phyloP scores from a whole-genome alignment of 2,329 filamentous ascomycete species.

The Periconia sp. region DNA sequence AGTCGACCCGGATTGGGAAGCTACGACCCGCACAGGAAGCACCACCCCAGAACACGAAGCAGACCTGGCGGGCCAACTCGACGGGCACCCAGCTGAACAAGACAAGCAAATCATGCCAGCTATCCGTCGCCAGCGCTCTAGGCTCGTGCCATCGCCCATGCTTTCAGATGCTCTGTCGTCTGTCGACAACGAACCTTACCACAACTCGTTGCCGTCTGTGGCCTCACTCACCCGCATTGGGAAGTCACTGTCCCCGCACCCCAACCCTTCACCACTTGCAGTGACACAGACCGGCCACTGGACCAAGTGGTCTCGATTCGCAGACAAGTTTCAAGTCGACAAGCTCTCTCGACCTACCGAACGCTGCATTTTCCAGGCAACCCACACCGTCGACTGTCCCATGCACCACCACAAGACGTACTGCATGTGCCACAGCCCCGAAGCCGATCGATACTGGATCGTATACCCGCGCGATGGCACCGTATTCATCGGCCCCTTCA shows the following conservation, averaged over 20 bases:
- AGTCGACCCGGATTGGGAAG: neutral
- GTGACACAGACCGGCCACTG: slow-evolving; percentile 17
- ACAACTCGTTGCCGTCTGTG: no score
- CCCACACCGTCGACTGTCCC: slow-evolving; percentile 21
- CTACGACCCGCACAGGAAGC: no score
- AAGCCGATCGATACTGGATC: slow-evolving; percentile 20
- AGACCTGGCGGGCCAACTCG: no score
- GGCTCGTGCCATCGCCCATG: no score
- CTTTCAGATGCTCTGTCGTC: no score
- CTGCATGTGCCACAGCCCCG: slow-evolving; percentile 21
- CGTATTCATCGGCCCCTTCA: slow-evolving; percentile 21
- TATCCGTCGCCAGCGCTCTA: no score
- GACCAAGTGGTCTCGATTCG: slow-evolving; percentile 20
- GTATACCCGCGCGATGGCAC: slow-evolving; percentile 14
- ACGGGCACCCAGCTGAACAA: no score
- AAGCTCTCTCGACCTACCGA: slow-evolving; percentile 10
- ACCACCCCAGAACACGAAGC: no score
- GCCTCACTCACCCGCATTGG: no score
- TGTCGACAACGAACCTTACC: no score
- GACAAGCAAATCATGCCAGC: no score
- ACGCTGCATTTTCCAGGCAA: slow-evolving; percentile 18
- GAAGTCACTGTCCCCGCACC: no score
- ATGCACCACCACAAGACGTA: slow-evolving; percentile 17
- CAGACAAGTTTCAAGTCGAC: slow-evolving; percentile 15
- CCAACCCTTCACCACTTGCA: neutral